A percentile compares a stretch with the other conserved stretches of the same genome.
phyloP scores from a whole-genome alignment of 129 eudicot genomes.

The Ambrosia trifida region DNA sequence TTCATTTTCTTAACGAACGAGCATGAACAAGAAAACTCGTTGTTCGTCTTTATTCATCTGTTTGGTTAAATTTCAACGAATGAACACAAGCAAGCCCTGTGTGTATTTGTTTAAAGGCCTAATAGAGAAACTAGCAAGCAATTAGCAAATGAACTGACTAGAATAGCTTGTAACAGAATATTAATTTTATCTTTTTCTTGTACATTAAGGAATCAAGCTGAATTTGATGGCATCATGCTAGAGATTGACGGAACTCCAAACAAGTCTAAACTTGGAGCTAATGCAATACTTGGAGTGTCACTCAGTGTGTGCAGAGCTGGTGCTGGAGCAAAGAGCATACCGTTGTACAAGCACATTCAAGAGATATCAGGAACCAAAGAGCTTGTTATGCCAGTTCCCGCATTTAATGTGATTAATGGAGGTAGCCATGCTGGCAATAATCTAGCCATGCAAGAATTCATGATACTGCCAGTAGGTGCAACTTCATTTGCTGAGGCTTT shows the following conservation, averaged over 20 bases:
- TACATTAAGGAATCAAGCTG: conserved; percentile 67
- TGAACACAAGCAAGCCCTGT: too few relatives aligned
- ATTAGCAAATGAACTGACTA: too few relatives aligned
- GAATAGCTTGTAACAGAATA: neutral
- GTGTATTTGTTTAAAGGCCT: too few relatives aligned
- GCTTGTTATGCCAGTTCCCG: conserved; percentile 98
- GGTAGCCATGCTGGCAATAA: conserved; percentile 98
- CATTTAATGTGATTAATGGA: conserved; percentile 93
- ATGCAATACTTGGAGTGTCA: conserved; percentile 94
- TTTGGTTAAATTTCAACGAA: too few relatives aligned
- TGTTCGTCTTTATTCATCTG: too few relatives aligned
- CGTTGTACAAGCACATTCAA: conserved; percentile 89
- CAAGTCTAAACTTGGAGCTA: conserved; percentile 91
- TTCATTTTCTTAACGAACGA: too few relatives aligned
- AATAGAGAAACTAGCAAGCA: too few relatives aligned
- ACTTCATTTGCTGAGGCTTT: conserved; percentile 81
- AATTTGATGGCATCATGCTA: conserved; percentile 82
- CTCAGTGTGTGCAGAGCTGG: conserved; percentile 95
- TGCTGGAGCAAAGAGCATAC: conserved; percentile 87
- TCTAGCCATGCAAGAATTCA: conserved; percentile 96
- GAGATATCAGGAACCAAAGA: conserved; percentile 88
- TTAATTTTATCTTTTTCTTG: conserved; percentile 4
- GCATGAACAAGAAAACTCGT: too few relatives aligned
- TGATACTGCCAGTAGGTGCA: conserved; percentile 96
- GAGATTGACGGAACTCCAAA: conserved; percentile 98